Conservation (phyloP, 805 yeast species). For the Wickerhamiella australiensis region DNA sequence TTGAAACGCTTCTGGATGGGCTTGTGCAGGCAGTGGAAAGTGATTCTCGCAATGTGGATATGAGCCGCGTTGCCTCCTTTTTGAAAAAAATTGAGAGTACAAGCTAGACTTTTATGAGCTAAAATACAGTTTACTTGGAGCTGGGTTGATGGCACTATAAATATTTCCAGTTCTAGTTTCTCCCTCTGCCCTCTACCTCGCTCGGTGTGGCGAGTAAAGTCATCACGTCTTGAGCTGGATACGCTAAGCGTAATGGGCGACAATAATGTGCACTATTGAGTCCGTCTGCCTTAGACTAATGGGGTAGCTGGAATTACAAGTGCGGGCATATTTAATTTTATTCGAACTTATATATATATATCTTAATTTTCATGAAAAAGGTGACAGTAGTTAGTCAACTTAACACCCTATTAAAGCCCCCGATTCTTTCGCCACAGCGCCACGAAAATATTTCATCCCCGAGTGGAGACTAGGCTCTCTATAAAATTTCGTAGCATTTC, state of each 20-base stretch:
- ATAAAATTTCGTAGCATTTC: no score
- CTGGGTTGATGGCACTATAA: no score
- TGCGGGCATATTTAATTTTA: background rate
- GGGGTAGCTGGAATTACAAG: constrained; percentile 11
- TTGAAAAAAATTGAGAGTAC: constrained; percentile 37
- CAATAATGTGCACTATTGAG: constrained; percentile 22
- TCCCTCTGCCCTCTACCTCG: constrained; percentile 22
- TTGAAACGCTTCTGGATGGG: constrained; percentile 72
- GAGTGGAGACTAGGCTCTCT: no score
- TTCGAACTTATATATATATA: no score
- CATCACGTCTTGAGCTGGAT: constrained; percentile 23
- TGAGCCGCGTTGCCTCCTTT: constrained; percentile 44
- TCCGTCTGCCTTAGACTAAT: constrained; percentile 22
- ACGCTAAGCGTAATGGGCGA: constrained; percentile 19
- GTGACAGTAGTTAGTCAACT: no score
- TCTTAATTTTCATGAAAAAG: no score
- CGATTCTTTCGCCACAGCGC: constrained; percentile 8
- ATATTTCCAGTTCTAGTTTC: background rate
- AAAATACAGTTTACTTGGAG: background rate
- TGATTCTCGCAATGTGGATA: constrained; percentile 57
- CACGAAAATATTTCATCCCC: constrained; percentile 8
- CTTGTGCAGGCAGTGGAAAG: constrained; percentile 84
- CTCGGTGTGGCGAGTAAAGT: constrained; percentile 19
- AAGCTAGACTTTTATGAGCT: background rate
- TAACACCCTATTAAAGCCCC: no score